These are phyloP conservation scores for Zygosaccharomyces sapae DNA, from an alignment of 1,139 yeast species.

Conservation along the genomic window DNA sequence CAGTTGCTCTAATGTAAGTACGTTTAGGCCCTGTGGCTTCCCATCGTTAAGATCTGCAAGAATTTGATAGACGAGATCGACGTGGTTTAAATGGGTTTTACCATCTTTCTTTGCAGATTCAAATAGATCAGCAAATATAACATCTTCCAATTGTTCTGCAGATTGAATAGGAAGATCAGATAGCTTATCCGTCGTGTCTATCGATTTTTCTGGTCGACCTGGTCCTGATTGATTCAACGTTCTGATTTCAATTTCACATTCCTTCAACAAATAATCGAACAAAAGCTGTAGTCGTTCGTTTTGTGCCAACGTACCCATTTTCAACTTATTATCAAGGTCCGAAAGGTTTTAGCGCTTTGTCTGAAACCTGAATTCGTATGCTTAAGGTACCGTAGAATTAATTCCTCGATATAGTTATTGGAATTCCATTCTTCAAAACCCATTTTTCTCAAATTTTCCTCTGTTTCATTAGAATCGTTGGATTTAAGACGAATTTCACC, in stretches of 20 bases:
- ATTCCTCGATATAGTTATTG: constrained; percentile 15
- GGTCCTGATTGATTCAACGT: constrained; percentile 20
- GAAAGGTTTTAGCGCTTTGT: constrained; percentile 21
- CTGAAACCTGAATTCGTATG: constrained; percentile 24
- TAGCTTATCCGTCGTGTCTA: constrained; percentile 1
- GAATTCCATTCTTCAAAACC: constrained; percentile 20
- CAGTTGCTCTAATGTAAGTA: constrained; percentile 25
- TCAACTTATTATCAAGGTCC: constrained; percentile 14
- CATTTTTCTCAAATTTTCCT: constrained; percentile 9
- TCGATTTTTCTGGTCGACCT: constrained; percentile 9
- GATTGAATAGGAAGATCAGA: constrained; percentile 6
- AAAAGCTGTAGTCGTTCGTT: constrained; percentile 15
- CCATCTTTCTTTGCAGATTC: constrained; percentile 7
- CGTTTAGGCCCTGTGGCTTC: constrained; percentile 7
- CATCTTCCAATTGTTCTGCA: constrained; percentile 15
- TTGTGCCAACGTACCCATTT: constrained; percentile 4
- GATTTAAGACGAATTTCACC: constrained; percentile 6
- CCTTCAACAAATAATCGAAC: constrained; percentile 26
- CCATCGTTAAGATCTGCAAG: constrained; percentile 17
- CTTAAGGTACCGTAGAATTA: constrained; percentile 24
- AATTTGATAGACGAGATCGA: constrained; percentile 20
- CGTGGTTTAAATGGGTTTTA: constrained; percentile 17
- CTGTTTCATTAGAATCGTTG: constrained; percentile 5
- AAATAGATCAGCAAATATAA: constrained; percentile 12
- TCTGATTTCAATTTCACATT: constrained; percentile 25